Percentiles rank a stretch among this genome's conserved stretches.
Conservation (phyloP, 768 basidiomycete species). For the Suillus tomentosus region DNA sequence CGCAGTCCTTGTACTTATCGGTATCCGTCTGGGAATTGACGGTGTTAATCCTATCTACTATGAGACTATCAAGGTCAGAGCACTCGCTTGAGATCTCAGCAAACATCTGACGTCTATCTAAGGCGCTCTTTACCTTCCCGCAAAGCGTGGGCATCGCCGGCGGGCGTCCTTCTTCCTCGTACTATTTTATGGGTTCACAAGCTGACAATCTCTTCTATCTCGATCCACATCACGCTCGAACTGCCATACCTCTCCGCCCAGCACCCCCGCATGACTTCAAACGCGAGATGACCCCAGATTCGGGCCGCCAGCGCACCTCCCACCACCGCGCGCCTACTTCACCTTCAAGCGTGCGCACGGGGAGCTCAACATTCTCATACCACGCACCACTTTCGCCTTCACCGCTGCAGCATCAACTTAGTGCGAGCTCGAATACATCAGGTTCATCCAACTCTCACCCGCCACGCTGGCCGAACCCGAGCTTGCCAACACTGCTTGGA, state of each 20-base stretch:
- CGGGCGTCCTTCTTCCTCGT: constrained; percentile 94
- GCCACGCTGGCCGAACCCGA: constrained; percentile 31
- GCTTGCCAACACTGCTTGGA: constrained; percentile 23
- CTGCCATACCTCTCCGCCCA: constrained; percentile 70
- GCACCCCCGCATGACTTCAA: constrained; percentile 38
- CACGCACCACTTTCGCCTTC: constrained; percentile 64
- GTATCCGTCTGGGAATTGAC: constrained; percentile 85
- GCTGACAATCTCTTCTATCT: constrained; percentile 85
- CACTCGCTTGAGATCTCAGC: not conserved
- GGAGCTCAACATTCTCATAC: constrained; percentile 53
- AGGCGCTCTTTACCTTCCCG: constrained; percentile 90
- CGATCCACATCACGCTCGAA: constrained; percentile 78
- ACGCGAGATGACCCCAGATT: constrained; percentile 35
- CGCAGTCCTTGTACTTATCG: constrained; percentile 85
- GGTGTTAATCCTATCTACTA: constrained; percentile 96
- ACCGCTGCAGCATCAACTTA: constrained; percentile 66
- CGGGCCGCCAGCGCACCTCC: constrained; percentile 18
- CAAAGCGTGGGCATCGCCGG: constrained; percentile 97
- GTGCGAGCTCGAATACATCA: constrained; percentile 38
- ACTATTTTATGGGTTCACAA: constrained; percentile 96
- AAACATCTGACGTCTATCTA: constrained; percentile 9
- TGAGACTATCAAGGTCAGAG: constrained; percentile 72
- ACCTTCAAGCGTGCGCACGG: constrained; percentile 53
- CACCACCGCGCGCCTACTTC: constrained; percentile 46
- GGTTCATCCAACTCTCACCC: constrained; percentile 32